These are phyloP conservation scores for Parafenestella ontariensis DNA, from an alignment of 2,329 filamentous ascomycete genomes.

Conservation along the genomic window DNA sequence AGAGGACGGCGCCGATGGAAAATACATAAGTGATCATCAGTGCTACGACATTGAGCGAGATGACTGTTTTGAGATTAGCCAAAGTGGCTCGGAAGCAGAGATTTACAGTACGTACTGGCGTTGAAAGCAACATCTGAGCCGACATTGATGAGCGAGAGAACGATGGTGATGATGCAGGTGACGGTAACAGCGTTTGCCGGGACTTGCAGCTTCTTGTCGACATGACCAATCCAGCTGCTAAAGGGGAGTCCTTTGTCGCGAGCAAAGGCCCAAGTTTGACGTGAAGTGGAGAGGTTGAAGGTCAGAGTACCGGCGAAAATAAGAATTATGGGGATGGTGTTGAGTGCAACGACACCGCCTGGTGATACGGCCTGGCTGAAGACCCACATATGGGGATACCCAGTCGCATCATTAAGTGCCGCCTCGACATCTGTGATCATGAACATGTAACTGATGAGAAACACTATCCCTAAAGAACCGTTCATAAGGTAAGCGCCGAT, in stretches of 20 bases:
- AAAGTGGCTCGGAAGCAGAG: neutral
- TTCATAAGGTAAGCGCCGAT: conserved; percentile 52
- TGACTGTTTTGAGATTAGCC: conserved; percentile 33
- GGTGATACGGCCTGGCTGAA: conserved; percentile 35
- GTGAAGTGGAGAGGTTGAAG: conserved; percentile 40
- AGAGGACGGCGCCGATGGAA: conserved; percentile 51
- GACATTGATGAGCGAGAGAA: conserved; percentile 45
- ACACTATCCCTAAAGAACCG: conserved; percentile 44
- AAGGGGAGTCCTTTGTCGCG: conserved; percentile 46
- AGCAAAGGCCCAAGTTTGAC: conserved; percentile 48
- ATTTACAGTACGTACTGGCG: conserved; percentile 27
- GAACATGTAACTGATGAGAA: conserved; percentile 44
- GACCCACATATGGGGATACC: conserved; percentile 47
- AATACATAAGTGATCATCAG: conserved; percentile 53
- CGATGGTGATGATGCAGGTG: conserved; percentile 37
- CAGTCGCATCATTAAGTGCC: conserved; percentile 36
- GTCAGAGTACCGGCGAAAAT: conserved; percentile 42
- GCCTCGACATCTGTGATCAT: conserved; percentile 41
- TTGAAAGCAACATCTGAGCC: conserved; percentile 46
- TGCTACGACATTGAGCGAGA: conserved; percentile 49
- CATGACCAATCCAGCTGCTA: conserved; percentile 35
- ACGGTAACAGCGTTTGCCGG: conserved; percentile 43
- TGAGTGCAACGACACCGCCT: conserved; percentile 38
- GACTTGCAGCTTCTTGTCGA: conserved; percentile 34
- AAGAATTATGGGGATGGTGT: conserved; percentile 39